Evolutionary conservation across 331 rosid species (phyloP).

Genomic region (Quercus phellos): DNA sequence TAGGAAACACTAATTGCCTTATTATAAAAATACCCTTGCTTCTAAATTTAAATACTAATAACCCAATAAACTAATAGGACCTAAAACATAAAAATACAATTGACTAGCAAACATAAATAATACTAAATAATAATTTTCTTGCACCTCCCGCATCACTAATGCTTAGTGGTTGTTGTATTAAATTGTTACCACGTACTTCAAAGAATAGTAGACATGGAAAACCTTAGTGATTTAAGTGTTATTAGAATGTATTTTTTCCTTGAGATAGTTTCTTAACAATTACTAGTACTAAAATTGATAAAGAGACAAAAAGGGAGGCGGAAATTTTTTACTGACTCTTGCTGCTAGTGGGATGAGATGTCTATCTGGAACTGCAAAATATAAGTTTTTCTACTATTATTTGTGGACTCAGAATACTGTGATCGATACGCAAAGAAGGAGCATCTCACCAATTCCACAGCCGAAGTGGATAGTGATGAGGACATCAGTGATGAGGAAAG

Average conservation of each 20-base stretch:
- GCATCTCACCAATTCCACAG: slow-evolving; percentile 41
- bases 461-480: slow-evolving; percentile 68
- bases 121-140: no score
- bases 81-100: no score
- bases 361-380: slow-evolving; percentile 16
- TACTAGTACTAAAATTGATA: neutral
- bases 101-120: no score
- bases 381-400: slow-evolving; percentile 11
- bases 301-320: no score
- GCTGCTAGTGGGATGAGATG: slow-evolving; percentile 11
- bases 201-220: neutral
- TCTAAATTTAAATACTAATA: no score
- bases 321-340: neutral
- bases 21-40: no score
- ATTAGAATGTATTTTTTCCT: neutral
- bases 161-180: neutral
- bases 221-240: neutral
- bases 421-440: slow-evolving; percentile 82
- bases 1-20: no score
- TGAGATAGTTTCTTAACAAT: neutral
- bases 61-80: no score
- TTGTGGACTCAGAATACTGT: slow-evolving; percentile 66
- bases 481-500: slow-evolving; percentile 66
- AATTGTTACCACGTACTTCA: neutral
- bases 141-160: no score